These are phyloP conservation scores for Sporobolomyces phaffii DNA, from an alignment of 768 basidiomycete genomes.

Conservation along the genomic window DNA sequence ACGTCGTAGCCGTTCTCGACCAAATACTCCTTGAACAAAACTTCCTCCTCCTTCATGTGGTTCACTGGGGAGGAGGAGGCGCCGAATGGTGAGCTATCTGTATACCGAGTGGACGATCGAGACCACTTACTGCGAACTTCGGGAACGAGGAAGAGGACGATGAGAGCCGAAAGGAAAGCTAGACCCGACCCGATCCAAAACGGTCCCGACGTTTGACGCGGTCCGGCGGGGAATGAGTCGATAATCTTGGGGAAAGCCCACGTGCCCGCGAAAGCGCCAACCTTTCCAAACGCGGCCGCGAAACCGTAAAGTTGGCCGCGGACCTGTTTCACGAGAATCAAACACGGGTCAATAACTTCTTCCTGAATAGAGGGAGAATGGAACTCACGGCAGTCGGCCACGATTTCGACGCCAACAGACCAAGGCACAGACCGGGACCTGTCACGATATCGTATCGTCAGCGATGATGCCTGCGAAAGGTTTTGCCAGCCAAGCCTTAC, in stretches of 20 bases:
- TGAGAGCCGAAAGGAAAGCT: slow-evolving; percentile 67
- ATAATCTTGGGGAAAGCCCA: slow-evolving; percentile 45
- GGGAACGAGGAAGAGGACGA: slow-evolving; percentile 66
- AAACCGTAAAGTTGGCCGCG: slow-evolving; percentile 53
- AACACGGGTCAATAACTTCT: slow-evolving; percentile 50
- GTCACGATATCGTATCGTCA: no score
- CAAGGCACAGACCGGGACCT: slow-evolving; percentile 75
- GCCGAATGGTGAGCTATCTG: no score
- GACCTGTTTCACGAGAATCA: not conserved
- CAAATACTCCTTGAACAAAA: slow-evolving; percentile 74
- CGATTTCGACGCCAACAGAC: slow-evolving; percentile 75
- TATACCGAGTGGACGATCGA: not conserved
- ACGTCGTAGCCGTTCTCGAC: slow-evolving; percentile 68
- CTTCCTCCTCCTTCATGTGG: slow-evolving; percentile 18
- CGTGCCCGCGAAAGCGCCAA: slow-evolving; percentile 39
- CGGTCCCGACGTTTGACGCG: not conserved
- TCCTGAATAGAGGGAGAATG: slow-evolving; percentile 34
- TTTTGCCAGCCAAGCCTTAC: not conserved
- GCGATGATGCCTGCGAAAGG: not conserved
- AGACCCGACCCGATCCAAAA: slow-evolving; percentile 51
- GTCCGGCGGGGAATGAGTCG: slow-evolving; percentile 13
- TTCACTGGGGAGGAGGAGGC: slow-evolving; percentile 1
- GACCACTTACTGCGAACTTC: slow-evolving; percentile 52
- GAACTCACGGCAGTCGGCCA: slow-evolving; percentile 66
- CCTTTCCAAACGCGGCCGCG: slow-evolving; percentile 67